Base-by-base conservation (phyloP, 208 protist species). In the Herpetomonas muscarum region DNA sequence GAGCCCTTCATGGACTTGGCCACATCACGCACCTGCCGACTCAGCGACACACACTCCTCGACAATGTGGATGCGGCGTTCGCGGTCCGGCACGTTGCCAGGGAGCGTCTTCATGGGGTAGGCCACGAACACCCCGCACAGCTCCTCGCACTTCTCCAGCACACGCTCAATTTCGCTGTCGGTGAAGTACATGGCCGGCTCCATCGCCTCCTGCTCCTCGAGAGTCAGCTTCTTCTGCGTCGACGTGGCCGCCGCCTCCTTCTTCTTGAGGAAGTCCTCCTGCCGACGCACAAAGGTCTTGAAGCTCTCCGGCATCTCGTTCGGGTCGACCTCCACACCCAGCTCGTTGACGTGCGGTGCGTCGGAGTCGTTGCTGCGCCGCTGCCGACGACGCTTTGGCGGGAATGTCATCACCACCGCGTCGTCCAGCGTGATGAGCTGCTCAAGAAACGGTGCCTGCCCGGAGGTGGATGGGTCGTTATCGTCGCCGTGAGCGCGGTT, bases 251-350 rank as follows among this genome's bases (percentile, higher is more conserved):
- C 59, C n/a, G 71, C 74, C 37, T 82, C 70, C 48, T 87, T 92
- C 65, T 89, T 90, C 50, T 76, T 78, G 25, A 95, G 21, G 58
- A 95, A 95, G 64, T 95, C 85, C 19, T 91, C 79, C 60, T 95
- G 88, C 0, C 85, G 79, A 5, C 74, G 79, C 36, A 95, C 75
- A 62, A 95, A 95, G 9, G 80, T 63, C 57, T 84, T 76, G 72
- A 95, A 91, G 60, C 81, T 64, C 54, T 73, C 67, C 19, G 85
- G 75, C 51, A 92, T 48, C 59, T 91, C 85, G 32, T 80, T 77
- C 15, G 74, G 69, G 63, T 85, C 82, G 9, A 84, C 62, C 51
- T 79, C 76, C 2, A 87, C 67, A 9, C 81, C 84, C 2, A 85
- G 64, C 28, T 58, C 74, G 61, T 93, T 90, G 17, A 86, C 68